Conservation (phyloP, 2,329 filamentous ascomycete genomes). For the Aspergillus niger region DNA sequence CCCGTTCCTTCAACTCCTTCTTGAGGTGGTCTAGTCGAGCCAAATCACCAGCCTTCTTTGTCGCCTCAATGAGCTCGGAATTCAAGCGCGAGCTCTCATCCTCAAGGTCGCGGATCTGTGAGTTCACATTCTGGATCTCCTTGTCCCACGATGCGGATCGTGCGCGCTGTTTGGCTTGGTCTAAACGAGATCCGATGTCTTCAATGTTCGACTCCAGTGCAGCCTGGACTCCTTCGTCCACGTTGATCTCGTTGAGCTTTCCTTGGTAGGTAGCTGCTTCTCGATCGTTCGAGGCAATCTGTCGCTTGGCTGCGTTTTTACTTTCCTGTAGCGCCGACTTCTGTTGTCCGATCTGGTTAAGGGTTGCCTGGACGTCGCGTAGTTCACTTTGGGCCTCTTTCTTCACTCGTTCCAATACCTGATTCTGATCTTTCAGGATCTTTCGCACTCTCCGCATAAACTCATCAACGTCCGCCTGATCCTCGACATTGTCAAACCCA, state of each 20-base stretch:
- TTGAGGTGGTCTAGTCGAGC: constrained; percentile 82
- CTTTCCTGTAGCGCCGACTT: constrained; percentile 73
- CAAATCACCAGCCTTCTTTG: constrained; percentile 75
- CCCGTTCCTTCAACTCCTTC: constrained; percentile 73
- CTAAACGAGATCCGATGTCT: constrained; percentile 66
- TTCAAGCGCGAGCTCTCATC: constrained; percentile 71
- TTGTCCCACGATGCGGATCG: constrained; percentile 68
- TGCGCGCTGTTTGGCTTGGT: constrained; percentile 64
- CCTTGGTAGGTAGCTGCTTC: constrained; percentile 67
- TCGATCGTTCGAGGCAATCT: constrained; percentile 72
- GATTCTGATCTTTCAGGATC: constrained; percentile 74
- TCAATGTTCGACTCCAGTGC: constrained; percentile 72
- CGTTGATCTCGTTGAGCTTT: constrained; percentile 69
- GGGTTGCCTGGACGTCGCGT: constrained; percentile 67
- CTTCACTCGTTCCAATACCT: constrained; percentile 72
- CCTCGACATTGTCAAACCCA: constrained; percentile 78
- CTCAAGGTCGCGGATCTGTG: constrained; percentile 69
- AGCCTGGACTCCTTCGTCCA: constrained; percentile 83
- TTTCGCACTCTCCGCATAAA: constrained; percentile 80
- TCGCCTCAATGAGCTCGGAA: constrained; percentile 80
- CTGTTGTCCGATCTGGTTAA: constrained; percentile 73
- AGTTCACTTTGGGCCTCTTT: constrained; percentile 73
- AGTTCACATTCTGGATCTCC: constrained; percentile 67
- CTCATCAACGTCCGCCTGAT: constrained; percentile 69
- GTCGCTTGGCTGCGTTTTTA: constrained; percentile 71